Evolutionary conservation across 345 rosid species (phyloP).

Genomic region (Hirschfeldia incana): DNA sequence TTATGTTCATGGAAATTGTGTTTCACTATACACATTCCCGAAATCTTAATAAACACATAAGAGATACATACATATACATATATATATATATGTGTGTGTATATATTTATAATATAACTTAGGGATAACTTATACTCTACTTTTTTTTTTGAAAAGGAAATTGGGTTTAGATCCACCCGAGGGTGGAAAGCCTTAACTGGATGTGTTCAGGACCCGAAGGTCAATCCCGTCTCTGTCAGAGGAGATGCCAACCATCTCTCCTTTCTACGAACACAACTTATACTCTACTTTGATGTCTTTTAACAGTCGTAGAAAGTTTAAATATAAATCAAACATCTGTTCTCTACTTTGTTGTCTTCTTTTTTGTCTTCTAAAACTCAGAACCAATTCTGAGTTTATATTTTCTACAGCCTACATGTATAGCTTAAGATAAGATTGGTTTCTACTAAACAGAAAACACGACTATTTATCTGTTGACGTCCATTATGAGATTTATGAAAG

Average conservation of each 20-base stretch:
- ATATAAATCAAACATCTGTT: neutral
- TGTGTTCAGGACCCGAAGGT: too few relatives aligned
- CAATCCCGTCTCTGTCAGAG: too few relatives aligned
- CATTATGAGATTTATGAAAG: neutral
- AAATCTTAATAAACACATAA: constrained; percentile 1
- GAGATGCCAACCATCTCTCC: too few relatives aligned
- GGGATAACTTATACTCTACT: neutral
- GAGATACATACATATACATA: neutral
- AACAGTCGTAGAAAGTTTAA: neutral
- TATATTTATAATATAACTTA: too few relatives aligned
- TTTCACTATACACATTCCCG: constrained; percentile 29
- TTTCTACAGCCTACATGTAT: neutral
- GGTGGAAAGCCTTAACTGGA: too few relatives aligned
- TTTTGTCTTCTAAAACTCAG: neutral
- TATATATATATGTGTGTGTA: neutral
- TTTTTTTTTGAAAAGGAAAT: too few relatives aligned
- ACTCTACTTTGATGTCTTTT: neutral
- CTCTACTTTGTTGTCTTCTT: neutral
- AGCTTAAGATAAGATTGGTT: neutral
- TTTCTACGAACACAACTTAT: too few relatives aligned
- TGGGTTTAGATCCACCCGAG: too few relatives aligned
- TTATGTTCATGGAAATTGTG: constrained; percentile 36
- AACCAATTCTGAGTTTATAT: neutral
- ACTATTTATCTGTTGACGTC: neutral
- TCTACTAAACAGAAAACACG: neutral